These are phyloP conservation scores for Gossypium raimondii DNA, from an alignment of 345 rosid genomes.

Conservation along the genomic window DNA sequence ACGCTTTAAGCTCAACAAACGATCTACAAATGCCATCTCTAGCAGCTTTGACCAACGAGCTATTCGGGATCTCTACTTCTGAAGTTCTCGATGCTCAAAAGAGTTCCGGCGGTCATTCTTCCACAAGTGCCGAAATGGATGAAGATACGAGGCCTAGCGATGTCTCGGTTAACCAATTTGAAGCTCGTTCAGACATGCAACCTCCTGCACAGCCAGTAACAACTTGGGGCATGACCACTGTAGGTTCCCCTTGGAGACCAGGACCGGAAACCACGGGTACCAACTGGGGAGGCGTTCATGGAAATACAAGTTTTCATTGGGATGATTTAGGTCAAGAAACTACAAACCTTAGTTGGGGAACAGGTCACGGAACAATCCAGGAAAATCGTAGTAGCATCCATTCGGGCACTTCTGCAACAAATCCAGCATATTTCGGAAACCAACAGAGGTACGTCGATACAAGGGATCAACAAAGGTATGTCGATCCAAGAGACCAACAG, in stretches of 20 bases:
- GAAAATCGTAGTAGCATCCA: slow-evolving; percentile 36
- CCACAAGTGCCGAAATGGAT: slow-evolving; percentile 39
- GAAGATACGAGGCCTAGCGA: slow-evolving; percentile 36
- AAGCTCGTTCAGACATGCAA: slow-evolving; percentile 43
- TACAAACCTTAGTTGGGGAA: slow-evolving; percentile 30
- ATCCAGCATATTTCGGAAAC: slow-evolving; percentile 38
- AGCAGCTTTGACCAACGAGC: slow-evolving; percentile 31
- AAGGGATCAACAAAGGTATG: slow-evolving; percentile 34
- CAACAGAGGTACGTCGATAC: slow-evolving; percentile 47
- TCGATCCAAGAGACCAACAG: background rate
- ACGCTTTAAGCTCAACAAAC: slow-evolving; percentile 64
- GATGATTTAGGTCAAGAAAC: slow-evolving; percentile 30
- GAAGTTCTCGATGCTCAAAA: slow-evolving; percentile 33
- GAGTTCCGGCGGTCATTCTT: slow-evolving; percentile 40
- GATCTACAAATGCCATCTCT: slow-evolving; percentile 50
- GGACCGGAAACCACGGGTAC: slow-evolving; percentile 38
- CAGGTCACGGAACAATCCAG: slow-evolving; percentile 31
- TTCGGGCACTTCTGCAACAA: slow-evolving; percentile 28
- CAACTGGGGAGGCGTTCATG: slow-evolving; percentile 38
- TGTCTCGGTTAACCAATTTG: slow-evolving; percentile 47
- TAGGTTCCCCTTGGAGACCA: slow-evolving; percentile 36
- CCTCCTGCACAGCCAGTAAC: slow-evolving; percentile 40
- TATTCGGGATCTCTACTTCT: slow-evolving; percentile 27
- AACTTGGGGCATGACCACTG: slow-evolving; percentile 25
- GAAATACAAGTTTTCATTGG: slow-evolving; percentile 32